Evolutionary conservation across 2,329 filamentous ascomycete genomes (phyloP).

Genomic region (Neonectria neomacrospora): DNA sequence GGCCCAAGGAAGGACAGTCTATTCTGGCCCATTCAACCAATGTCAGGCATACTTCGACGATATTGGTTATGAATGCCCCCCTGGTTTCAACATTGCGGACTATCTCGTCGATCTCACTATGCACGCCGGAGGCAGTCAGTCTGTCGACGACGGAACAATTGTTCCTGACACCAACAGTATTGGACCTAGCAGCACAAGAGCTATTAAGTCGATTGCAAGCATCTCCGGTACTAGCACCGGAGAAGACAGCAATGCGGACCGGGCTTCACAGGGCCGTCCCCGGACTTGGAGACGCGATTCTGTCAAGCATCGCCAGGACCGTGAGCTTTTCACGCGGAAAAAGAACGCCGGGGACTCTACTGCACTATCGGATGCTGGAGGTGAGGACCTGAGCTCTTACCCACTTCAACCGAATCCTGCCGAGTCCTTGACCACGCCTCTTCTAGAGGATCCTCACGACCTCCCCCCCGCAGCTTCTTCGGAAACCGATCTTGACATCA

Average conservation of each 20-base stretch:
- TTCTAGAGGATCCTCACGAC: constrained; percentile 76
- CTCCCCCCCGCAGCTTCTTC: constrained; percentile 68
- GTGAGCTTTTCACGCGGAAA: constrained; percentile 88
- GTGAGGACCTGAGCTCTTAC: constrained; percentile 62
- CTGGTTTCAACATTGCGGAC: constrained; percentile 98
- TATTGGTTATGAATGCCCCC: constrained; percentile 91
- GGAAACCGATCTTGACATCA: constrained; percentile 82
- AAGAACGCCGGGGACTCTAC: constrained; percentile 71
- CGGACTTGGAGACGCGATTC: constrained; percentile 80
- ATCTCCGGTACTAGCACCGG: constrained; percentile 80
- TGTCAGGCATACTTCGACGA: constrained; percentile 94
- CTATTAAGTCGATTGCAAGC: constrained; percentile 91
- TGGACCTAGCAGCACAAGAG: constrained; percentile 85
- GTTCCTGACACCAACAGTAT: constrained; percentile 71
- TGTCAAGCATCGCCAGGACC: constrained; percentile 85
- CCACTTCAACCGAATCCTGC: constrained; percentile 61
- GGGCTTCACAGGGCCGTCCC: constrained; percentile 69
- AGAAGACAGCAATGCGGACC: constrained; percentile 71
- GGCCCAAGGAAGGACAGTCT: constrained; percentile 89
- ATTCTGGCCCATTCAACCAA: constrained; percentile 87
- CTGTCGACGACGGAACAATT: constrained; percentile 65
- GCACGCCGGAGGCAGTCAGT: constrained; percentile 78
- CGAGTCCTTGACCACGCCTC: constrained; percentile 63
- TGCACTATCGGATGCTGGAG: constrained; percentile 67
- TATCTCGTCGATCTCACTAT: constrained; percentile 98